phyloP scores from a whole-genome alignment of 345 rosid genomes.

The Salix arbutifolia region DNA sequence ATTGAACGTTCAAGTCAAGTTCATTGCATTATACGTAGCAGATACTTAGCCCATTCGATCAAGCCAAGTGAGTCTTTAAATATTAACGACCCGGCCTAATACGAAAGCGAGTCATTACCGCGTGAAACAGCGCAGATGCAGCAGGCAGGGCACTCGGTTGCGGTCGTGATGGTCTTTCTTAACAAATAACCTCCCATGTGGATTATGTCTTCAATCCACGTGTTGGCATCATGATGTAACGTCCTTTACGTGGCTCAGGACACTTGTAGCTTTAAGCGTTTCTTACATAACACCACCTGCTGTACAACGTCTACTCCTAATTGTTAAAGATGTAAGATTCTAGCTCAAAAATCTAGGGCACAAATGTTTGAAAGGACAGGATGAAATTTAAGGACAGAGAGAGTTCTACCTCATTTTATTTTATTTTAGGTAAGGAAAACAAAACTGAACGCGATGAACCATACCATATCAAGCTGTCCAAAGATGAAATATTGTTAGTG shows the following conservation, averaged over 20 bases:
- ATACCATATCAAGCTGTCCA: no score
- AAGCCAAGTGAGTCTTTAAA: not conserved
- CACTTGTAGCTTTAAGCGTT: not conserved
- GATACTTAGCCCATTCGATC: not conserved
- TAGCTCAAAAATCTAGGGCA: no score
- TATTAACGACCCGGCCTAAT: not conserved
- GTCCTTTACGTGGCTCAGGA: slow-evolving; percentile 11
- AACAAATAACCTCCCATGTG: slow-evolving; percentile 29
- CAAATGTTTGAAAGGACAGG: no score
- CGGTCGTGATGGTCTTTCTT: not conserved
- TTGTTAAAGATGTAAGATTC: no score
- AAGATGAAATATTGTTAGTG: no score
- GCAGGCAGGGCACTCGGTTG: slow-evolving; percentile 1
- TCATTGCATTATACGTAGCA: not conserved
- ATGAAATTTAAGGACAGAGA: no score
- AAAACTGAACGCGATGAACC: no score
- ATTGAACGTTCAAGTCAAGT: not conserved
- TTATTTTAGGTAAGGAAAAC: no score
- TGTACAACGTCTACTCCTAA: not conserved
- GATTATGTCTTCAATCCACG: slow-evolving; percentile 30
- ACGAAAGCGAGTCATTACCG: slow-evolving; percentile 5
- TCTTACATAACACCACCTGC: not conserved
- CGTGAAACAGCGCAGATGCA: slow-evolving; percentile 28
- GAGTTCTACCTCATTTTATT: no score
- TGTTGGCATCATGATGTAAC: slow-evolving; percentile 19